phyloP scores from a whole-genome alignment of 106 monocot genomes.

The Platanthera guangdongensis region DNA sequence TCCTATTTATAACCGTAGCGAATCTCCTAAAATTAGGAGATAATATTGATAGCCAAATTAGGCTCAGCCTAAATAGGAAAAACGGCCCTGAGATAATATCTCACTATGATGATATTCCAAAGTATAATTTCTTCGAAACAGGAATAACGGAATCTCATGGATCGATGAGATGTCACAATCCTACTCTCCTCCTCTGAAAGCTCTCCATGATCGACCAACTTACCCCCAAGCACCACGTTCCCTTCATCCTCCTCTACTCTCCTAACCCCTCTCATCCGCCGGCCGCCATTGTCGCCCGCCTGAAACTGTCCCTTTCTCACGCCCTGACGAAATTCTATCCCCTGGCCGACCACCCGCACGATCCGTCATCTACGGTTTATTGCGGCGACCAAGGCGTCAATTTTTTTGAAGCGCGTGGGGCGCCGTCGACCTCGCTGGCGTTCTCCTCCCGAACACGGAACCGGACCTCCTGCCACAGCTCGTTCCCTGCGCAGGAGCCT shows the following conservation, averaged over 20 bases:
- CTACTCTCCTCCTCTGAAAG: neutral
- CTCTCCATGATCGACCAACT: slow-evolving; percentile 14
- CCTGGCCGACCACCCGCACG: neutral
- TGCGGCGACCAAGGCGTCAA: slow-evolving; percentile 8
- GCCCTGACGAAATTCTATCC: neutral
- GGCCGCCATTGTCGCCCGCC: neutral
- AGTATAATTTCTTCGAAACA: too few species aligned
- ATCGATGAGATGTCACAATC: too few species aligned
- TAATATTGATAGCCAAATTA: too few species aligned
- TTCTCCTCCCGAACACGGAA: neutral
- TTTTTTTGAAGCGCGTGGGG: neutral
- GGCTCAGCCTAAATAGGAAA: too few species aligned
- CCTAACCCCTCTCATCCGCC: neutral
- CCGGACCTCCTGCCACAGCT: neutral
- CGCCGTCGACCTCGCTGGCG: neutral
- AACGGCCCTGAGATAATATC: too few species aligned
- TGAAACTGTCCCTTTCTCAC: too few species aligned
- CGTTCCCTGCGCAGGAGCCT: too few species aligned
- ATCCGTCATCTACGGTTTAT: neutral
- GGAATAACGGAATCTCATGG: too few species aligned
- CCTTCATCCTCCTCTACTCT: slow-evolving; percentile 11
- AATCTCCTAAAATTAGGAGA: too few species aligned
- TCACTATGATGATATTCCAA: too few species aligned
- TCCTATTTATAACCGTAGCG: too few species aligned
- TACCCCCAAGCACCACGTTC: slow-evolving; percentile 1